phyloP scores from a whole-genome alignment of 2,329 filamentous ascomycete genomes.

The Furcasterigmium sp. region DNA sequence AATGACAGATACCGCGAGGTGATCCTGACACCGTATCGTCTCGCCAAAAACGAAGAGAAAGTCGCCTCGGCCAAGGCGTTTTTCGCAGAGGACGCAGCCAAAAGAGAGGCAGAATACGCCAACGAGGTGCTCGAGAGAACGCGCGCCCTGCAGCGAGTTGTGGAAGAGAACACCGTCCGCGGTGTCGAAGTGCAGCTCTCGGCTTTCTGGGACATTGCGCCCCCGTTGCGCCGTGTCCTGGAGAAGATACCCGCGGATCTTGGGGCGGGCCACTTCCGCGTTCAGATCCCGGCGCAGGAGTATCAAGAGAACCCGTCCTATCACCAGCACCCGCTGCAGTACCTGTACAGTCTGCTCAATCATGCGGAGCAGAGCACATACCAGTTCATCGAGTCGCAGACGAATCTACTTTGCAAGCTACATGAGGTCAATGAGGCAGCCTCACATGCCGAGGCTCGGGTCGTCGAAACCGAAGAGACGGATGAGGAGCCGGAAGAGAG shows the following conservation, averaged over 20 bases:
- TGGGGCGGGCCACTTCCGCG: conserved; percentile 47
- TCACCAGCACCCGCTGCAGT: conserved; percentile 76
- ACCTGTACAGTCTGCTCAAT: conserved; percentile 77
- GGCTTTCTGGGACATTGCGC: conserved; percentile 97
- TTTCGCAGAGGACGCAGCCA: conserved; percentile 72
- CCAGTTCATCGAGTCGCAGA: conserved; percentile 95
- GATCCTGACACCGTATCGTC: conserved; percentile 73
- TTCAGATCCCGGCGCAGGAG: conserved; percentile 75
- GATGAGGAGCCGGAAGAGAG: conserved; percentile 26
- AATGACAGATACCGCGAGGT: conserved; percentile 84
- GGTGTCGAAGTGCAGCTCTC: conserved; percentile 89
- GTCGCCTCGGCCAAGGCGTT: conserved; percentile 73
- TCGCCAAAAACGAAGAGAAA: conserved; percentile 73
- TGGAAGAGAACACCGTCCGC: conserved; percentile 79
- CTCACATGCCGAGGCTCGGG: conserved; percentile 63
- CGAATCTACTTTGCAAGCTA: conserved; percentile 80
- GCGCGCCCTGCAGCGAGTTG: conserved; percentile 69
- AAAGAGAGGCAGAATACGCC: conserved; percentile 66
- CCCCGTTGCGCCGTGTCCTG: conserved; percentile 69
- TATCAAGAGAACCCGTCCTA: conserved; percentile 84
- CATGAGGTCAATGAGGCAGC: conserved; percentile 85
- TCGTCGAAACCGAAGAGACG: conserved; percentile 28
- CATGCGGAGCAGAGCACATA: conserved; percentile 92
- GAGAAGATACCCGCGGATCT: conserved; percentile 68
- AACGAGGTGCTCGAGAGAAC: conserved; percentile 68